Evolutionary conservation across 306 rosid genomes (phyloP), one percentile per base, ranked within the genome.

Genomic region (Oxytropis ochrocephala): DNA sequence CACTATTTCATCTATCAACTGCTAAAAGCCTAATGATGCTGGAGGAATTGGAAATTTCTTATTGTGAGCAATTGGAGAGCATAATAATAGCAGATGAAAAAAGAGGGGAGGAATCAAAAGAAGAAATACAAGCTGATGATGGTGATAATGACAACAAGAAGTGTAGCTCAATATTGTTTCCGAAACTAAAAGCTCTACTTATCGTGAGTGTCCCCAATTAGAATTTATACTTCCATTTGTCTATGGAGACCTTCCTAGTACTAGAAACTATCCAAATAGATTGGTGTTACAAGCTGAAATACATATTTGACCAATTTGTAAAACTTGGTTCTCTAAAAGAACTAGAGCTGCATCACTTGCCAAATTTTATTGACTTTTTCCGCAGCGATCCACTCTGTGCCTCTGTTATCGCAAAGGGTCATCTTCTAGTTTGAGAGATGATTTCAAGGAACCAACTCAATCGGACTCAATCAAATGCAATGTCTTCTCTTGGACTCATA

Each of bases 341-440:
- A 17, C 4, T 73, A 38, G 0, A 0, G 0, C 38, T 64, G 0
- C 0, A 0, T 3, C 1, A 0, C 0, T 1, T 38, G 14, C 61
- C 52, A 10, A 60, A 64, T 52, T 73, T 64, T 0, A n/a, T 63
- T 0, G 36, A 30, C 6, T 73, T 14, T 63, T 53, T 6, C 27
- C 11, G 14, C 1, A 13, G 5, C 48, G 0, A 17, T 7, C 52
- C 52, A 3, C 13, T 29, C 35, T 0, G 36, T 0, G 50, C 8
- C 51, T 19, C 21, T 7, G 0, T n/a, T n/a, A 1, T 24, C 0
- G 0, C 2, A 12, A 38, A 27, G 21, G 39, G 35, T 7, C 13
- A 36, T 36, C 43, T 49, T 39, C 53, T 0, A 19, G n/a, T 27
- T 41, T 46, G 0, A 13, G 3, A 38, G 4, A 36, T 21, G 5